Base-by-base conservation (phyloP, 1,284 basidiomycete genomes). In the Erythrobasidium hasegawianum region DNA sequence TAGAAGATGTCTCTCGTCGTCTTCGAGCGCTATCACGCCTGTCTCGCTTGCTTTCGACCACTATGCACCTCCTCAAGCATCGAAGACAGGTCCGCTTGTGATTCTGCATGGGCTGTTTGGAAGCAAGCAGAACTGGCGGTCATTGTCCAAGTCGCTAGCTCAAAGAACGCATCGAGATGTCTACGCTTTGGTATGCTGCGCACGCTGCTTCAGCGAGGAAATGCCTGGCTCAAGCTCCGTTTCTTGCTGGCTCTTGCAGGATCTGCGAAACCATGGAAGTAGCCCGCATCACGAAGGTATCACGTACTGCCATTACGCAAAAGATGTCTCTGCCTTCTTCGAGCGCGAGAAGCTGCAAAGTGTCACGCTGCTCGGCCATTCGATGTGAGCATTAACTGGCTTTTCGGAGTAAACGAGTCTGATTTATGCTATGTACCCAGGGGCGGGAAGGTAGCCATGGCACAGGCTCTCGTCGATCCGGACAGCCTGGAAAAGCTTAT, bases 401-500 rank as follows among this genome's bases (percentile, higher is more conserved):
- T n/a, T n/a, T n/a, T n/a, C n/a, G n/a, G n/a, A n/a, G n/a, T n/a
- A 27, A 41, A n/a, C 10, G 40, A 10, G n/a, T n/a, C n/a, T n/a
- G n/a, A n/a, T n/a, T n/a, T n/a, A n/a, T n/a, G n/a, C n/a, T n/a
- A n/a, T 59, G 1, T 29, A 45, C 40, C 9, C 68, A 90, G 88
- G 87, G 90, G 91, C 65, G 91, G 91, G 13, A 94, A 94, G 77
- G 87, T 85, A 0, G 88, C 87, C 0, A 90, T 90, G 88, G 76
- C 86, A 0, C 78, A 89, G 29, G 89, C 90, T 0, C 82, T 94
- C 22, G 75, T 79, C 75, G 80, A 77, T 2, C 80, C 76, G 16
- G 78, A 77, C 53, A 77, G 81, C 1, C 76, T 94, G 16, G 78
- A 81, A 13, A 80, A 85, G 43, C 82, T 93, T n/a, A 81, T 93